These are phyloP conservation scores for Meyerozyma athensensis DNA, from an alignment of 1,139 yeast species.

Conservation along the genomic window DNA sequence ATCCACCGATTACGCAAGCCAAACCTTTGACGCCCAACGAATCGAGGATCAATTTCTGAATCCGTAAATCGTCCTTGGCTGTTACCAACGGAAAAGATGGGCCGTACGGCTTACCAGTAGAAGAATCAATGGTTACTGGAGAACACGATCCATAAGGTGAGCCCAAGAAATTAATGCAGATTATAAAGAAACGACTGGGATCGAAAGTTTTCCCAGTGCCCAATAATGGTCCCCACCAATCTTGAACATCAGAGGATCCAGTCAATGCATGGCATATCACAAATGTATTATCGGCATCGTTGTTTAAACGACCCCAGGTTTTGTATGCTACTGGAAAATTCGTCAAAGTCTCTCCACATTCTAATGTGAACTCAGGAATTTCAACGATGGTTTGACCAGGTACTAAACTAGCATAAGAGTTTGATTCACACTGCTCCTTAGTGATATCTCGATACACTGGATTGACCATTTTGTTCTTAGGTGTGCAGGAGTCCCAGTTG, in stretches of 20 bases:
- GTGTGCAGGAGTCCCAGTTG: too few species aligned
- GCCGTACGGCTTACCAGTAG: constrained; percentile 74
- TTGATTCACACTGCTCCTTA: constrained; percentile 43
- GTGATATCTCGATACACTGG: constrained; percentile 34
- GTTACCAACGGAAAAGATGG: constrained; percentile 94
- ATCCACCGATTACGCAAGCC: constrained; percentile 91
- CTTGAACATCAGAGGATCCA: constrained; percentile 91
- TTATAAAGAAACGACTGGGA: constrained; percentile 76
- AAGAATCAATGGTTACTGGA: constrained; percentile 73
- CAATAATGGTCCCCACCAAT: constrained; percentile 98
- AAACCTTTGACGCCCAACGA: constrained; percentile 70
- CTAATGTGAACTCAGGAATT: constrained; percentile 71
- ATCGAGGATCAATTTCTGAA: constrained; percentile 72
- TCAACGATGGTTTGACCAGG: constrained; percentile 77
- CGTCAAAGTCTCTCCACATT: constrained; percentile 70
- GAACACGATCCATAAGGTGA: constrained; percentile 97
- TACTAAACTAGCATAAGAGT: constrained; percentile 71
- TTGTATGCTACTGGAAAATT: constrained; percentile 92
- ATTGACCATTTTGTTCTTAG: constrained; percentile 9
- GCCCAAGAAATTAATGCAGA: constrained; percentile 87
- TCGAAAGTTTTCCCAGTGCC: constrained; percentile 89
- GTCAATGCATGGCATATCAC: constrained; percentile 93
- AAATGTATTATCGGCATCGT: constrained; percentile 63
- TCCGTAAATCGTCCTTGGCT: constrained; percentile 79
- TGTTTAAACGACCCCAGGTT: constrained; percentile 86